Evolutionary conservation across 495 filamentous ascomycete species (phyloP), one percentile per base, ranked within the genome.

Genomic region (Platismatia glauca): DNA sequence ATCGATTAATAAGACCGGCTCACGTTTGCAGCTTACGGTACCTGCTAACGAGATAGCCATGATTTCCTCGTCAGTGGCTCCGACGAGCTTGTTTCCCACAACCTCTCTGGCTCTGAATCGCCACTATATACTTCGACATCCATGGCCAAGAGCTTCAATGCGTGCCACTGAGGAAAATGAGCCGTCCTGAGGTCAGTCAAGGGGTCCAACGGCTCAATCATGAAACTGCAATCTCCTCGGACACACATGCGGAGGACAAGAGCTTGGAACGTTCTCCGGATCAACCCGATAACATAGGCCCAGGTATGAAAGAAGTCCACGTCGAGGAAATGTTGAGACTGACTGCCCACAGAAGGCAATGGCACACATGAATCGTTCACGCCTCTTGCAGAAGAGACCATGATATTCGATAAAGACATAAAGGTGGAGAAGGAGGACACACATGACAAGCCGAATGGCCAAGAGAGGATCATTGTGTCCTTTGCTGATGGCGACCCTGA

Each of bases 401-500:
- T n/a, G 24, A 20, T 44, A 31, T 7, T 15, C 18, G 35, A 43
- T 33, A 11, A 43, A 20, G 1, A 27, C 5, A 12, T 38, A 4
- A 27, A 29, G 15, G 15, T 4, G 15, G 58, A 64, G 20, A 24
- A 46, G 48, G 27, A 24, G 55, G 44, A 53, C 9, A 18, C 2
- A 56, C 37, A 55, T 6, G 50, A n/a, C 34, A n/a, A 43, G n/a
- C 58, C 22, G 56, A 11, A 61, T 13, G 62, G 70, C n/a, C 62
- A 65, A 8, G 63, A 66, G 43, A 75, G 66, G 60, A 76, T 67
- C 29, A 71, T 83, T 63, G 69, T 84, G 37, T 73, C 76, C 12
- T 84, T 81, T 76, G 67, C 75, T 41, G 61, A 75, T 58, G 71
- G 75, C 50, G 81, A 84, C 67, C 69, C 75, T 29, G 78, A 77